A percentile compares a stretch with the other conserved stretches of the same genome.
Evolutionary conservation across 2,329 filamentous ascomycete species (phyloP).

Genomic region (Claviceps fusiformis): DNA sequence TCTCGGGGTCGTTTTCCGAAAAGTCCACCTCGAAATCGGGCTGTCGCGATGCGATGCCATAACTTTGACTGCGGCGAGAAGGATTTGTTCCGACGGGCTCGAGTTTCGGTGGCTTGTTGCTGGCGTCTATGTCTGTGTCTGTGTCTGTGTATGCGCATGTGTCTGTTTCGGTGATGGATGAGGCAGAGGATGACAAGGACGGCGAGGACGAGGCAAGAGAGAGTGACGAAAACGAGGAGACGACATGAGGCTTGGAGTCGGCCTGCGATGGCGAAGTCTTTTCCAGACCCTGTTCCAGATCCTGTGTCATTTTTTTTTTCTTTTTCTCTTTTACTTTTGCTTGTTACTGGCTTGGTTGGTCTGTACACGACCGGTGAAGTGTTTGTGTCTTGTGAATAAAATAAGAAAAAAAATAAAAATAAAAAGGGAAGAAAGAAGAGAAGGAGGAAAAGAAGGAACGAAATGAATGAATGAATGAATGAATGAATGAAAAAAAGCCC

Average conservation of each 20-base stretch:
- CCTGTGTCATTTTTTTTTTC: not conserved
- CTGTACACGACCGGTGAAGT: no score
- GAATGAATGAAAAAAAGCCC: no score
- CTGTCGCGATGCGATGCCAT: slow-evolving; percentile 27
- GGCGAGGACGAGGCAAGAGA: not conserved
- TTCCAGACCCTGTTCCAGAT: not conserved
- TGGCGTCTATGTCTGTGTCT: slow-evolving; percentile 8
- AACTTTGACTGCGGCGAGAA: slow-evolving; percentile 17
- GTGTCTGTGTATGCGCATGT: not conserved
- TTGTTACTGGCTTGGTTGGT: not conserved
- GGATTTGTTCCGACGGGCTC: slow-evolving; percentile 30
- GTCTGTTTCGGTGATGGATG: not conserved
- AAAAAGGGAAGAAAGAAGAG: no score
- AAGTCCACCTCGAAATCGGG: slow-evolving; percentile 64
- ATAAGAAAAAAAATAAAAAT: no score
- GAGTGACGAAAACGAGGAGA: not conserved
- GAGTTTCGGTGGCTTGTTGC: slow-evolving; percentile 23
- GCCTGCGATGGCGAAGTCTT: not conserved
- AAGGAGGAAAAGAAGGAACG: no score
- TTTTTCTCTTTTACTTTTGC: not conserved
- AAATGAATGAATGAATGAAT: no score
- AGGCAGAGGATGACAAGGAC: not conserved
- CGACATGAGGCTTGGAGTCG: not conserved
- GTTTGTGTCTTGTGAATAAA: no score
- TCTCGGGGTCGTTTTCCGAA: slow-evolving; percentile 45